Conservation (phyloP, 208 protist species). For the Giardia muris region DNA sequence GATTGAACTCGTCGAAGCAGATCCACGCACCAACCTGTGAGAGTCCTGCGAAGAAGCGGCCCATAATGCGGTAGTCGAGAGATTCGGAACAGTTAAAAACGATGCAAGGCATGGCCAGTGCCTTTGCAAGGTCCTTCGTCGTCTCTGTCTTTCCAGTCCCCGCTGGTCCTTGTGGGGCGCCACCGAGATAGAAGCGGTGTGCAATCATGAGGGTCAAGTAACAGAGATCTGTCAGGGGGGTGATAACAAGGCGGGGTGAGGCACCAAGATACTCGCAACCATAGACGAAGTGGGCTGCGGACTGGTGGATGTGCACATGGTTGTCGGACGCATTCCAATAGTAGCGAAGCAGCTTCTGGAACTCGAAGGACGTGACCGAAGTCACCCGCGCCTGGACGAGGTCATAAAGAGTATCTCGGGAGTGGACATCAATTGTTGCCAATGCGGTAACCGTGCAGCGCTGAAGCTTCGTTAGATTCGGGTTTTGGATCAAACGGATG, state of each 20-base stretch:
- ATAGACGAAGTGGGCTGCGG: conserved; percentile 77
- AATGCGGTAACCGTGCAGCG: conserved; percentile 72
- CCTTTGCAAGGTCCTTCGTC: conserved; percentile 89
- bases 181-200: conserved; percentile 70
- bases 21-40: conserved; percentile 79
- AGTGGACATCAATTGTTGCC: conserved; percentile 89
- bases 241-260: conserved; percentile 91
- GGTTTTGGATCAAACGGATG: conserved; percentile 59
- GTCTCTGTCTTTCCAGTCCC: conserved; percentile 90
- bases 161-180: conserved; percentile 69
- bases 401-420: conserved; percentile 73
- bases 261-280: conserved; percentile 95
- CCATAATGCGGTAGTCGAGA: conserved; percentile 88
- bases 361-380: conserved; percentile 62
- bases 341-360: conserved; percentile 74
- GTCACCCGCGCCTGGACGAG: conserved; percentile 47
- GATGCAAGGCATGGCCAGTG: conserved; percentile 78
- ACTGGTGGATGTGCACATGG: conserved; percentile 74
- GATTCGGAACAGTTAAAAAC: conserved; percentile 94
- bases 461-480: conserved; percentile 64
- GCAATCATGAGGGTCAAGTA: conserved; percentile 90
- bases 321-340: conserved; percentile 56
- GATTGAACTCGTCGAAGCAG: conserved; percentile 91
- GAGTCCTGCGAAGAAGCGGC: conserved; percentile 84
- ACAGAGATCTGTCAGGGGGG: conserved; percentile 90